Base-by-base conservation (phyloP, 495 filamentous ascomycete species). In the Friedmanniomyces endolithicus region DNA sequence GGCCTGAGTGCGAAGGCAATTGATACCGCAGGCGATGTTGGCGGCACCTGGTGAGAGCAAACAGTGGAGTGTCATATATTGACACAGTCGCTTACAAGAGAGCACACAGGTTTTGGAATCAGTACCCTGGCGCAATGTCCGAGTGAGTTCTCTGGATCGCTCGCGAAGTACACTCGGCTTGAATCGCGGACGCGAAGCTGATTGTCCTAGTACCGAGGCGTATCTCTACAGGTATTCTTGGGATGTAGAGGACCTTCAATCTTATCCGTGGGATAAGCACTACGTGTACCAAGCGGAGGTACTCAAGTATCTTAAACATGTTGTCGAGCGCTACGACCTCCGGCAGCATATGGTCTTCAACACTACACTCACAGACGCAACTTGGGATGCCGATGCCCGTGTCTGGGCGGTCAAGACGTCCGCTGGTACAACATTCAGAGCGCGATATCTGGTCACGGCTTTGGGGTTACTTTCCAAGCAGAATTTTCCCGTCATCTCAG, bases 401-500 rank as follows among this genome's bases (percentile, higher is more conserved):
- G 53, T 41, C 25, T 67, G 65, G 63, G 57, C 52, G 22, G 43
- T 67, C 40, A 6, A 58, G 60, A 44, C 58, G 24, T 17, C 50
- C 48, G 40, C 50, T 19, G 50, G 45, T 31, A 22, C 37, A n/a
- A 43, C 52, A 6, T 63, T 65, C 37, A 52, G 49, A 19, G 60
- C 57, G 49, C 52, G 60, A 25, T 43, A 65, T 19, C 33, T 71
- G n/a, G 50, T 71, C 40, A 65, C 63, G 23, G 67, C 58, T 17
- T 57, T 64, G 29, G 67, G 68, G 20, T 58, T 69, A 47, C 57
- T 70, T 27, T 68, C 52, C 20, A 34, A 48, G 23, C 34, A 22
- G 4, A 60, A 55, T 31, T 65, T 60, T 59, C 70, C 70, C 14
- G 52, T 64, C 11, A 65, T 70, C 19, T 45, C 54, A 31, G 66